A percentile compares a stretch with the other conserved stretches of the same genome.
Evolutionary conservation across 2,329 filamentous ascomycete genomes (phyloP).

Genomic region (Niveomyces coronatus): DNA sequence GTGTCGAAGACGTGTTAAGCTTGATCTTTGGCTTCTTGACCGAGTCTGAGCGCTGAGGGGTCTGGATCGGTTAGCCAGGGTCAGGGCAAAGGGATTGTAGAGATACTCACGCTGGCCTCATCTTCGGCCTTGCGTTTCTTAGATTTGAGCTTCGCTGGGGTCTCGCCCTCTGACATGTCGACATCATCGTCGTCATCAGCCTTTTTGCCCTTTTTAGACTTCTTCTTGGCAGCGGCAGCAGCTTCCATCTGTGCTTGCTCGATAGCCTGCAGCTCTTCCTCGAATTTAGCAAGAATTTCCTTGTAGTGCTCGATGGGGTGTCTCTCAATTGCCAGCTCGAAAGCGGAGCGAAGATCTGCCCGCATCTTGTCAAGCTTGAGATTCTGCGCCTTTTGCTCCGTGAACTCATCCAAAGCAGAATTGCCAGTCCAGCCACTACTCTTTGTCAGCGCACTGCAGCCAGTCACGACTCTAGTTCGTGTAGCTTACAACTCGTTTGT

Average conservation of each 20-base stretch:
- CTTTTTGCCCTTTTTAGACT: slow-evolving; percentile 9
- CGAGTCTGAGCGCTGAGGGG: slow-evolving; percentile 48
- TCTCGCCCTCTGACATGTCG: slow-evolving; percentile 53
- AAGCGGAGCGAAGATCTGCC: slow-evolving; percentile 71
- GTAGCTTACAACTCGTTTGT: slow-evolving; percentile 92
- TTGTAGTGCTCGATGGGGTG: slow-evolving; percentile 78
- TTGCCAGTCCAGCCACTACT: slow-evolving; percentile 84
- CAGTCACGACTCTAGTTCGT: background rate
- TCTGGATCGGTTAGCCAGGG: slow-evolving; percentile 27
- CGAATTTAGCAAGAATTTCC: slow-evolving; percentile 59
- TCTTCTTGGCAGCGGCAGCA: slow-evolving; percentile 24
- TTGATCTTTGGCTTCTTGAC: slow-evolving; percentile 61
- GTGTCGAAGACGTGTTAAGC: slow-evolving; percentile 53
- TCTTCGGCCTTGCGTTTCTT: slow-evolving; percentile 85
- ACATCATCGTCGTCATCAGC: slow-evolving; percentile 48
- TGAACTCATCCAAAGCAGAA: slow-evolving; percentile 67
- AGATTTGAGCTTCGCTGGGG: slow-evolving; percentile 52
- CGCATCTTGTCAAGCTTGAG: slow-evolving; percentile 65
- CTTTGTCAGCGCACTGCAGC: background rate
- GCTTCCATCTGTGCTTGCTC: slow-evolving; percentile 34
- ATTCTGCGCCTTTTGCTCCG: slow-evolving; percentile 59
- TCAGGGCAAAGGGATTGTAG: background rate
- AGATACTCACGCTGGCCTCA: slow-evolving; percentile 40
- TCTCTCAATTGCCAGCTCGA: slow-evolving; percentile 66
- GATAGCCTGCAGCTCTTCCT: slow-evolving; percentile 49